Percentiles rank a stretch among this genome's conserved stretches.
Conservation (phyloP, 2,329 filamentous ascomycete species). For the Colletotrichum paranaense region DNA sequence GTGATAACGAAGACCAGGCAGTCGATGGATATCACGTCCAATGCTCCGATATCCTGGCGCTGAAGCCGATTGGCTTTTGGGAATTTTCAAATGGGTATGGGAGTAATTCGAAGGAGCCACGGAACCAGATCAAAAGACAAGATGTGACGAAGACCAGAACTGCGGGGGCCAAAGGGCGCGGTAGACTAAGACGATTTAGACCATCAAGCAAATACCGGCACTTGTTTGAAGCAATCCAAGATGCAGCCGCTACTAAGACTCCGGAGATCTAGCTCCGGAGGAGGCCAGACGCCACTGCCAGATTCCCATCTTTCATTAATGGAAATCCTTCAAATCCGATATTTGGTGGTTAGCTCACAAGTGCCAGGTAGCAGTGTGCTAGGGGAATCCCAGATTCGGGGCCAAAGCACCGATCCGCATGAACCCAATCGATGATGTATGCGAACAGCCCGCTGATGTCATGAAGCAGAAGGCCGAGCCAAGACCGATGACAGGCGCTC, state of each 20-base stretch:
- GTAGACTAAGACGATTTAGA: background rate
- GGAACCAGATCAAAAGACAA: background rate
- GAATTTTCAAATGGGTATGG: background rate
- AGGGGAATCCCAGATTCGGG: slow-evolving; percentile 1
- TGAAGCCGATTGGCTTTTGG: background rate
- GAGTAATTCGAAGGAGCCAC: background rate
- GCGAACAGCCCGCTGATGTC: slow-evolving; percentile 20
- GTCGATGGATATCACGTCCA: background rate
- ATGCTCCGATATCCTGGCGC: background rate
- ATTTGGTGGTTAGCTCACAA: background rate
- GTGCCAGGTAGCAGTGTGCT: background rate
- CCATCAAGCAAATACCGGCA: background rate
- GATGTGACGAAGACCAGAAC: background rate
- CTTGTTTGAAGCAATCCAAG: background rate
- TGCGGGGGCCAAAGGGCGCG: background rate
- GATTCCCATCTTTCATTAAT: background rate
- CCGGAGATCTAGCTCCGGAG: background rate
- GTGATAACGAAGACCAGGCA: background rate
- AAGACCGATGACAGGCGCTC: slow-evolving; percentile 9
- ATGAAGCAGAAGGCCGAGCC: slow-evolving; percentile 10
- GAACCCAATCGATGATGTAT: slow-evolving; percentile 4
- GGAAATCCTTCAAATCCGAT: background rate
- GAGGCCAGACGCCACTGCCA: background rate
- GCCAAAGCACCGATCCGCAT: slow-evolving; percentile 18
- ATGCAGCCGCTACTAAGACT: background rate